Evolutionary conservation across 441 rosid species (phyloP).

Genomic region (Lagerstroemia fauriei): DNA sequence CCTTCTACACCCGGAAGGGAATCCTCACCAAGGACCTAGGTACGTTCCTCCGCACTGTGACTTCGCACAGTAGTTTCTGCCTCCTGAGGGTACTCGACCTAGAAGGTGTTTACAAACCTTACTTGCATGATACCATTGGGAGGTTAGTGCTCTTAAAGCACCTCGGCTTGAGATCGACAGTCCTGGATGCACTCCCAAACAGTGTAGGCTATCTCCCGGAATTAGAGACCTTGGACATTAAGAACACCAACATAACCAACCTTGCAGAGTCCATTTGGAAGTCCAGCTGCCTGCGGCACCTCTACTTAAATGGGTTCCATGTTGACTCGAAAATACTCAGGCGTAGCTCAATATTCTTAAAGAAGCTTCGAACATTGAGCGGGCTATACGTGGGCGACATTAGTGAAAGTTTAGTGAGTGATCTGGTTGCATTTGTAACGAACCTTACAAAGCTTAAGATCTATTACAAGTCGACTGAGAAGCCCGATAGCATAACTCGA

Average conservation of each 20-base stretch:
- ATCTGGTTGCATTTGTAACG: neutral
- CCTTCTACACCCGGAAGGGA: neutral
- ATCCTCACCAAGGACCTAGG: conserved; percentile 9
- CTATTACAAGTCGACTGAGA: neutral
- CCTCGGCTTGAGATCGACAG: conserved; percentile 1
- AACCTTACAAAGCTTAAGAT: conserved; percentile 1
- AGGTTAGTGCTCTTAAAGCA: conserved; percentile 1
- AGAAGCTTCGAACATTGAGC: neutral
- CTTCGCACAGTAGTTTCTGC: neutral
- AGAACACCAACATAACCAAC: neutral
- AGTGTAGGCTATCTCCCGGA: neutral
- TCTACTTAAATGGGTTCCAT: conserved; percentile 5
- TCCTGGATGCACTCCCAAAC: neutral
- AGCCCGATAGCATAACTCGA: neutral
- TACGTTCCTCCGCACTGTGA: neutral
- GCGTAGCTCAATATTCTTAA: neutral
- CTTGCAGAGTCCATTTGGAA: neutral
- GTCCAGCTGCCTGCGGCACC: conserved; percentile 10
- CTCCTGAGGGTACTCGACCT: conserved; percentile 23
- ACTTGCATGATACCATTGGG: neutral
- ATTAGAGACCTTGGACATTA: conserved; percentile 7
- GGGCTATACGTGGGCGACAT: conserved; percentile 1
- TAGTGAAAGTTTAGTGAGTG: neutral
- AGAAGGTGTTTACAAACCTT: conserved; percentile 11
- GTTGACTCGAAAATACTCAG: neutral